phyloP scores from a whole-genome alignment of 2,329 filamentous ascomycete genomes.

The Botrytis elliptica region DNA sequence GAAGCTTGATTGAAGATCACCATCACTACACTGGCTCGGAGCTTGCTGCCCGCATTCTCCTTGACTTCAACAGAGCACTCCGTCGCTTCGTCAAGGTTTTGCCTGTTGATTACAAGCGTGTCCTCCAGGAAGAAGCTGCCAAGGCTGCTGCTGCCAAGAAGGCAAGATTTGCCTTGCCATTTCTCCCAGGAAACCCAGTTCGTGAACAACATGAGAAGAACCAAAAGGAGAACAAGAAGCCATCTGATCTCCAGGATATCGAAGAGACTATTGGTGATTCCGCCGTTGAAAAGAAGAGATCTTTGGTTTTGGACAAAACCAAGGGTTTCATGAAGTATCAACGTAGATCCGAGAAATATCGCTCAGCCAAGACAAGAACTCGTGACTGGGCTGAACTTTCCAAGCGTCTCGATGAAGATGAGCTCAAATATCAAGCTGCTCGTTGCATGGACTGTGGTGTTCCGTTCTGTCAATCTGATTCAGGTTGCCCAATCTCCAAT shows the following conservation, averaged over 20 bases:
- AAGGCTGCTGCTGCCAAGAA: slow-evolving; percentile 85
- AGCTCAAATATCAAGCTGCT: slow-evolving; percentile 93
- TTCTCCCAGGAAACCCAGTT: slow-evolving; percentile 65
- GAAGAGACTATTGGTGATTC: slow-evolving; percentile 87
- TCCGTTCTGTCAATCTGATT: slow-evolving; percentile 95
- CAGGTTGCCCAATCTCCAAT: slow-evolving; percentile 93
- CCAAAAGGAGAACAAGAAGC: slow-evolving; percentile 63
- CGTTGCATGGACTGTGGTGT: slow-evolving; percentile 99
- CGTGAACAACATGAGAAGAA: slow-evolving; percentile 52
- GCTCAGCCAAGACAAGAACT: slow-evolving; percentile 75
- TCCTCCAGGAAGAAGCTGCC: slow-evolving; percentile 78
- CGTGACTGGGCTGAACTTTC: slow-evolving; percentile 95
- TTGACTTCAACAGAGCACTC: slow-evolving; percentile 93
- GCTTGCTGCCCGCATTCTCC: slow-evolving; percentile 83
- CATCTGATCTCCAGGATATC: slow-evolving; percentile 71
- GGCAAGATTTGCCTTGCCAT: slow-evolving; percentile 76
- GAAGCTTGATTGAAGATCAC: slow-evolving; percentile 91
- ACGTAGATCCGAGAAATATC: slow-evolving; percentile 90
- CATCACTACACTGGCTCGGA: slow-evolving; percentile 98
- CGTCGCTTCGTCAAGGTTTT: slow-evolving; percentile 91
- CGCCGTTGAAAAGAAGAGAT: slow-evolving; percentile 83
- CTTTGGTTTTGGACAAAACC: slow-evolving; percentile 95
- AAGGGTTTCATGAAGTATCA: slow-evolving; percentile 97
- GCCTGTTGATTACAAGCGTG: slow-evolving; percentile 93
- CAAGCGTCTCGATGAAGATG: slow-evolving; percentile 83